Evolutionary conservation across 768 basidiomycete genomes (phyloP), one percentile per base, ranked within the genome.

Genomic region (Suillus hirtellus): DNA sequence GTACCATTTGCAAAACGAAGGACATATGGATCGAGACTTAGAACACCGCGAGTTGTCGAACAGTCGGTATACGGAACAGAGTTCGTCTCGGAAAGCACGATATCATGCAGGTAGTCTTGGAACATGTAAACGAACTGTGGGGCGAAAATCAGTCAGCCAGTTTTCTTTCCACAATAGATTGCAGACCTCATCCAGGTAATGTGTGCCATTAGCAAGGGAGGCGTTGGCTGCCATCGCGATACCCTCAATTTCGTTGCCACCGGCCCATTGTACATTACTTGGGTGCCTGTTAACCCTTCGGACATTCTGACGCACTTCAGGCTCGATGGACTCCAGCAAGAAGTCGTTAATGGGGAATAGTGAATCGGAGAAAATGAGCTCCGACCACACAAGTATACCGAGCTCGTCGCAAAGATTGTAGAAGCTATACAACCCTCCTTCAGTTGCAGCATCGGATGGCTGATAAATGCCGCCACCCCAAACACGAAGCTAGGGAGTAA

Each of bases 401-500:
- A 87, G 77, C 65, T 86, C 84, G 68, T 87, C 85, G 68, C 85
- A 86, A 27, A 83, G 68, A 0, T 80, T 78, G 70, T 86, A 86
- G 66, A 86, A 85, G 64, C 83, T 79, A 67, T 87, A 86, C 11
- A 77, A 79, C 27, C 84, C 85, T 1, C 77, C 76, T 14, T 77
- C 77, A 2, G 75, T 74, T 9, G 70, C 68, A 7, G 77, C 64
- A 11, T 77, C 75, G 1, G 81, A 80, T 3, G 82, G 82, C 61
- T 83, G 82, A 65, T 83, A 84, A 1, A 77, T 79, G 0, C 86
- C 86, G 2, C 86, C 85, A 42, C 85, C 85, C 86, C 85, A 87
- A 7, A 87, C 74, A 19, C 86, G 82, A 19, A 87, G 71, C 85
- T 86, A 62, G 19, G 21, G 11, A 35, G 24, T 11, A 60, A 54